Evolutionary conservation across 768 basidiomycete genomes (phyloP), one percentile per base, ranked within the genome.

Genomic region (Phaeotremella fagi): DNA sequence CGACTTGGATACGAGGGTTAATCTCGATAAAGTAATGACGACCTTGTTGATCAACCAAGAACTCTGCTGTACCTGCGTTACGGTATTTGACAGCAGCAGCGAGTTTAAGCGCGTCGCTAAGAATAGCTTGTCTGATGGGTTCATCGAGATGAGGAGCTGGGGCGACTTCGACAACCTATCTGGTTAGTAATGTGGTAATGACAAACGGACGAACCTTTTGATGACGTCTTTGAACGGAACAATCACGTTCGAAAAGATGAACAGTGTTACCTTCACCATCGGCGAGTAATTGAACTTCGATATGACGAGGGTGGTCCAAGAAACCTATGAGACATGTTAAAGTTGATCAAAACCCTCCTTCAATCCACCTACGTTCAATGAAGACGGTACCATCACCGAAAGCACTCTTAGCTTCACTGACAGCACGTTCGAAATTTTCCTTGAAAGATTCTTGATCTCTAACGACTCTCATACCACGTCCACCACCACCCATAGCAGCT

Each of bases 1-100:
- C 95, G 77, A 99, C 95, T 76, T 99, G 95, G 68, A 99, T 97
- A 78, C 95, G 90, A 26, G 95, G 91, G 76, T 97, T 97, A 66
- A 99, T 97, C 77, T 99, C 95, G 70, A 99, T 98, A 78, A 99
- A 98, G 77, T 98, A 98, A 76, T 95, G 90, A 64, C 91, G 82
- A 65, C 89, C 90, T 80, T 87, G 83, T 72, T 91, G 88, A 76
- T 98, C 95, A 58, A 98, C 91, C 75, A 99, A 80, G 80, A 98
- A 99, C 78, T 99, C 95, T 23, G 90, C 91, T 33, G 95, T 98
- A 60, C 95, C 94, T 47, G 95, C 95, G 75, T 95, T 97, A 61
- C 90, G 82, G 76, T 99, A 99, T 4, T 86, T 83, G 62, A 98
- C 95, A 52, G 87, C 88, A 77, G 82, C 86, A 50, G 90, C 91